These are phyloP conservation scores for Acephala macrosclerotiorum DNA, from an alignment of 2,329 filamentous ascomycete species.

Conservation along the genomic window DNA sequence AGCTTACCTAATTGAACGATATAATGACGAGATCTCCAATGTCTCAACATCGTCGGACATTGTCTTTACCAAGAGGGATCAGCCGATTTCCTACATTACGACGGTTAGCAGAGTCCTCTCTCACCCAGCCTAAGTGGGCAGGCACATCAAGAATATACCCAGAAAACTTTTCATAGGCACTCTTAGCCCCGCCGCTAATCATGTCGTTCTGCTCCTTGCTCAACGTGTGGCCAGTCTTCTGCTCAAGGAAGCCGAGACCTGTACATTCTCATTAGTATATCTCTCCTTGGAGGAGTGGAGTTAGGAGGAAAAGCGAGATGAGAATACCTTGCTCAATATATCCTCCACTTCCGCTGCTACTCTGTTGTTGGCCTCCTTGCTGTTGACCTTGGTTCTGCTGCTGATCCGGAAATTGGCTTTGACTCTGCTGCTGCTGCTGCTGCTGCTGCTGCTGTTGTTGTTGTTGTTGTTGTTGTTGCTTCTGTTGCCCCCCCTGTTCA, in stretches of 20 bases:
- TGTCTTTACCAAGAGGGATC: neutral
- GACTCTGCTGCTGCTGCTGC: neutral
- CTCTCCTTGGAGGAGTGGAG: neutral
- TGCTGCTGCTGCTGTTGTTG: slow-evolving; percentile 1
- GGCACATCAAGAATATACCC: neutral
- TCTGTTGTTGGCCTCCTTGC: neutral
- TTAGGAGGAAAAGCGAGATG: neutral
- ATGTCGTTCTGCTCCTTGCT: neutral
- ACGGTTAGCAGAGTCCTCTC: no score
- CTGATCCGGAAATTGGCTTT: no score
- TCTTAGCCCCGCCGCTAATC: neutral
- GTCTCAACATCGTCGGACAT: neutral
- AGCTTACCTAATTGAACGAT: neutral
- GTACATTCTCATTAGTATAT: neutral
- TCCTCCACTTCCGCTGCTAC: neutral
- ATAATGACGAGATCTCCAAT: neutral
- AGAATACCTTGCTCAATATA: no score
- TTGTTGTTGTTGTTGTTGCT: neutral
- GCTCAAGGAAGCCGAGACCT: slow-evolving; percentile 3
- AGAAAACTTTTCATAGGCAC: neutral
- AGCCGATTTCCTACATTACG: neutral
- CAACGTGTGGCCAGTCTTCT: neutral
- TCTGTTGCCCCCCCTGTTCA: neutral
- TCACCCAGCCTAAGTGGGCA: neutral
- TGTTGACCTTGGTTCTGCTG: neutral